These are phyloP conservation scores for Talaromyces sp. DNA, from an alignment of 2,329 filamentous ascomycete genomes.

Conservation along the genomic window DNA sequence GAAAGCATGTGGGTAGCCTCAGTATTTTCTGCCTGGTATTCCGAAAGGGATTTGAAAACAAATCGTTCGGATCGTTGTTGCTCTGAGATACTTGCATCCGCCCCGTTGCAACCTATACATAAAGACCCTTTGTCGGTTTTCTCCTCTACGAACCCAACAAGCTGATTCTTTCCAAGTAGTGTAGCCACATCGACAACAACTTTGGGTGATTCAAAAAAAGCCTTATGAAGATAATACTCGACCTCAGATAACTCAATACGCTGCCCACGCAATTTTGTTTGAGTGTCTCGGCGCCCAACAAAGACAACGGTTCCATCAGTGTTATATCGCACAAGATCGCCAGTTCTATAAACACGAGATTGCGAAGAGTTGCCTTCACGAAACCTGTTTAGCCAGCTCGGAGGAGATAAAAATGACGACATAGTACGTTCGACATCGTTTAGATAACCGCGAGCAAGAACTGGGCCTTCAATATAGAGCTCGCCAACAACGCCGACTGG, in stretches of 20 bases:
- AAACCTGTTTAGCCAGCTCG: slow-evolving; percentile 31
- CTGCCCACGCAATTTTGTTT: slow-evolving; percentile 42
- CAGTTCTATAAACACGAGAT: slow-evolving; percentile 35
- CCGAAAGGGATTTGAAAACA: not conserved
- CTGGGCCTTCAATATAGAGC: slow-evolving; percentile 40
- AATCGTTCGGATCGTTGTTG: not conserved
- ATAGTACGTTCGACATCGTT: slow-evolving; percentile 37
- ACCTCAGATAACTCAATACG: slow-evolving; percentile 43
- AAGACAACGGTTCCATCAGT: slow-evolving; percentile 33
- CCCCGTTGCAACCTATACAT: not conserved
- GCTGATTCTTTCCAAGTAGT: not conserved
- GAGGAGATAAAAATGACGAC: slow-evolving; percentile 35
- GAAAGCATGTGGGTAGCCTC: not conserved
- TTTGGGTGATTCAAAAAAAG: slow-evolving; percentile 21
- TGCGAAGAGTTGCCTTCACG: slow-evolving; percentile 26
- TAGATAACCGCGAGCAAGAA: slow-evolving; percentile 45
- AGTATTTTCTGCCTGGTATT: not conserved
- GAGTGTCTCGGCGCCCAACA: slow-evolving; percentile 35
- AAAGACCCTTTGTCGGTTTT: not conserved
- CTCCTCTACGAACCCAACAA: not conserved
- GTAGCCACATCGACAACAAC: not conserved
- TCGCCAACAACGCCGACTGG: slow-evolving; percentile 41
- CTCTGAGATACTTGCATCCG: not conserved
- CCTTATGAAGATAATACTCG: slow-evolving; percentile 30
- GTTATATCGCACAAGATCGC: slow-evolving; percentile 33